Base-by-base conservation (phyloP, 495 filamentous ascomycete species). In the Apiosordaria backusii region DNA sequence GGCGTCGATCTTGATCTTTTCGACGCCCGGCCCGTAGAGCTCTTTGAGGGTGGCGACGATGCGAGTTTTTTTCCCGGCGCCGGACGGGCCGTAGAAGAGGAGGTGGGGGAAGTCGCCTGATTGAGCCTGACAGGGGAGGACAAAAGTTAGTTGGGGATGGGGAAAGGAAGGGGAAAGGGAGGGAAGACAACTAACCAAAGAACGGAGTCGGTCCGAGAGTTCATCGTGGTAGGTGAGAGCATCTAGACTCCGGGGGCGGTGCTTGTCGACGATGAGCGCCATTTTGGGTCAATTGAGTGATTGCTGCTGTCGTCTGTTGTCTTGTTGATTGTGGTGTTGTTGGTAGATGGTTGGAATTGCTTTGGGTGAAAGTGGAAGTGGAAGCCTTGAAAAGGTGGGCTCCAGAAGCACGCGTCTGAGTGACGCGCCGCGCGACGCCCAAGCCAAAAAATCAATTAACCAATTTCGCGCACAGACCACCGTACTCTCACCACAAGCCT, bases 1-100 rank as follows among this genome's bases (percentile, higher is more conserved):
- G 22, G 92, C 89, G 75, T 97, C 93, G 81, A 97, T 95, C 79
- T 96, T 96, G 82, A 97, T 97, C 83, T 96, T 97, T 70, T 97
- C 93, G 10, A 96, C 93, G 40, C 92, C 92, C 10, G 93, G 88
- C 0, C 93, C 93, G 75, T 91, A 97, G 16, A 97, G 83, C 76
- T 95, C 92, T 75, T 94, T 94, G 3, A 97, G 80, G 1, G 93
- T 97, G 7, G 95, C 92, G 13, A 97, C 91, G 64, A 97, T 93
- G 23, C 95, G 90, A 4, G 95, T 99, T 75, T 99, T 99, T 77
- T 99, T 99, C 59, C 95, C 95, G 0, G 95, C 95, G 22, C 95
- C 95, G 0, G 93, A 97, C 1, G 95, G 95, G 2, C 95, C 95
- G 74, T 98, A 98, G 64, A 99, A 88, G 66, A 99, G 89, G 45